Percentiles rank a stretch among this genome's conserved stretches.
These are phyloP conservation scores for Termitomyces sp. DNA, from an alignment of 768 basidiomycete species.

Conservation along the genomic window DNA sequence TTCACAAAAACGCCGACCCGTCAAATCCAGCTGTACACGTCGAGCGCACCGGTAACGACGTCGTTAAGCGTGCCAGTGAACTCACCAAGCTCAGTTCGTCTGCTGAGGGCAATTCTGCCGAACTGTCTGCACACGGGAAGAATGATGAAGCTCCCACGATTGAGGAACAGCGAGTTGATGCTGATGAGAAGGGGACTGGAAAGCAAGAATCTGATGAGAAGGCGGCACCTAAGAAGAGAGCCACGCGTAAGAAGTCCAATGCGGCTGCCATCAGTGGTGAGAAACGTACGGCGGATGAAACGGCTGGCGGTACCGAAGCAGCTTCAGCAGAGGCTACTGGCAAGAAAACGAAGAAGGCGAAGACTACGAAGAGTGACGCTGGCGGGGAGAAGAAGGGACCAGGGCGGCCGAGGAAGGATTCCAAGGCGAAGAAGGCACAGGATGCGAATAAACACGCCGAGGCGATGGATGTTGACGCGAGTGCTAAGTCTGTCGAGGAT, in stretches of 20 bases:
- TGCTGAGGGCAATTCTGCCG: not conserved
- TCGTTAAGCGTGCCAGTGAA: constrained; percentile 27
- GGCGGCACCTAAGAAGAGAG: constrained; percentile 5
- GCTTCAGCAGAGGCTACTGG: constrained; percentile 14
- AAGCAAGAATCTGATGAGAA: not conserved
- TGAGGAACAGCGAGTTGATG: not conserved
- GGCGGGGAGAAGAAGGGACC: constrained; percentile 14
- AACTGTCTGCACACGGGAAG: not conserved
- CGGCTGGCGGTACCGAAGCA: constrained; percentile 3
- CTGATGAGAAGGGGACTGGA: not conserved
- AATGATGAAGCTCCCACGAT: not conserved
- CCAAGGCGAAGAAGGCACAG: constrained; percentile 6
- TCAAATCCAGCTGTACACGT: constrained; percentile 26
- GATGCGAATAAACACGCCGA: not conserved
- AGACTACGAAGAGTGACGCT: constrained; percentile 4
- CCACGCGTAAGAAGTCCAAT: constrained; percentile 9
- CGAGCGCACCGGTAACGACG: constrained; percentile 22
- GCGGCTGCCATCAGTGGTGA: constrained; percentile 9
- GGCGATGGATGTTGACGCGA: not conserved
- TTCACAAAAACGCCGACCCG: constrained; percentile 25
- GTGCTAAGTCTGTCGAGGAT: not conserved
- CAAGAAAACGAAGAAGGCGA: constrained; percentile 23
- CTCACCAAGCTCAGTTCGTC: constrained; percentile 15
- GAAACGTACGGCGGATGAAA: constrained; percentile 12
- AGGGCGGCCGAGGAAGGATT: constrained; percentile 16